phyloP scores from a whole-genome alignment of 2,329 filamentous ascomycete species.

The Ophiocordyceps robertsii region DNA sequence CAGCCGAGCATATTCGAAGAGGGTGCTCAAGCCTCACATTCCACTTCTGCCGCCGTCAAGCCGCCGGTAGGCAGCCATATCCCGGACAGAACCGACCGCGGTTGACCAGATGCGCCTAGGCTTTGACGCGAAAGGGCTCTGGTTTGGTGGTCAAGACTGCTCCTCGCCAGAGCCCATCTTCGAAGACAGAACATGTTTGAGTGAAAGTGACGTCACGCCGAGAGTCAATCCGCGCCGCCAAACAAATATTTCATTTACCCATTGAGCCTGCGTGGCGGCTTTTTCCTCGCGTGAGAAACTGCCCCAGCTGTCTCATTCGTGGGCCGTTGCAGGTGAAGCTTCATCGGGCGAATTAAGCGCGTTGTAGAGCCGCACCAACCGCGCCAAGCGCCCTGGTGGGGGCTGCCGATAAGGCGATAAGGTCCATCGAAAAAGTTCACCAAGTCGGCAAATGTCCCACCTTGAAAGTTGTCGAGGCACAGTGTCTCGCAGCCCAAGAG shows the following conservation, averaged over 20 bases:
- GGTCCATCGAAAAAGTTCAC: slow-evolving; percentile 5
- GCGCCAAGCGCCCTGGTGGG: neutral
- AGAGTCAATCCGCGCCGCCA: neutral
- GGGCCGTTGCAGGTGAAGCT: neutral
- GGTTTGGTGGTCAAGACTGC: slow-evolving; percentile 2
- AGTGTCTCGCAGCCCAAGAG: neutral
- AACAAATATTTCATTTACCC: too few relatives aligned
- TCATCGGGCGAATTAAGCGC: too few relatives aligned
- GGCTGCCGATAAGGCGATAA: neutral
- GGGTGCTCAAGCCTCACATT: slow-evolving; percentile 25
- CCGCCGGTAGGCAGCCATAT: slow-evolving; percentile 72
- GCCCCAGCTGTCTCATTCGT: neutral
- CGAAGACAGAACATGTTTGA: slow-evolving; percentile 5
- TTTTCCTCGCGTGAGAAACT: neutral
- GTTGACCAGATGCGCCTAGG: slow-evolving; percentile 18
- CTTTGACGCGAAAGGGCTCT: slow-evolving; percentile 10
- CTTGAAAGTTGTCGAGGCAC: neutral
- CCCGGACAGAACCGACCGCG: slow-evolving; percentile 41
- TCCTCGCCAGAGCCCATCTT: slow-evolving; percentile 3
- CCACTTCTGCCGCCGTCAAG: slow-evolving; percentile 41
- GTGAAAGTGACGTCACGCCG: neutral
- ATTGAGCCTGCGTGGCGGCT: too few relatives aligned
- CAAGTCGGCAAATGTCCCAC: slow-evolving; percentile 1
- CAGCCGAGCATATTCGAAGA: neutral
- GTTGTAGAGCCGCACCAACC: neutral